Conservation (phyloP, 2,329 filamentous ascomycete species). For the Sarocladium oryzae region DNA sequence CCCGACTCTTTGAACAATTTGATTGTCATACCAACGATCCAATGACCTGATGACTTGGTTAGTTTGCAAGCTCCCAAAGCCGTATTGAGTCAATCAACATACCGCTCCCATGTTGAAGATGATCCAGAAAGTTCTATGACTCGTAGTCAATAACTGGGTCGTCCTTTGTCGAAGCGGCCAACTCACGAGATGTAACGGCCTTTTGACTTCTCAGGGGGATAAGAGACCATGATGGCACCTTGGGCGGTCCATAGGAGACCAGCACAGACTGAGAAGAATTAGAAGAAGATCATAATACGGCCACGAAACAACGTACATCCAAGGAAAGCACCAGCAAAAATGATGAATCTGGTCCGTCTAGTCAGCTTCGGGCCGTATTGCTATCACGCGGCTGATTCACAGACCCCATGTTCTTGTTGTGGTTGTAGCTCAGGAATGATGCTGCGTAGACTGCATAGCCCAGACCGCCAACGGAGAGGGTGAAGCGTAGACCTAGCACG, state of each 20-base stretch:
- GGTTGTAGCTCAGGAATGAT: conserved; percentile 13
- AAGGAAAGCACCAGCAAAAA: conserved; percentile 70
- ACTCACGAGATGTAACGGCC: conserved; percentile 74
- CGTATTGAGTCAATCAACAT: too few species aligned
- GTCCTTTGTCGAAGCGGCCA: not conserved
- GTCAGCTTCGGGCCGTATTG: not conserved
- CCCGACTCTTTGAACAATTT: not conserved
- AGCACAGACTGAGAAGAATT: conserved; percentile 30
- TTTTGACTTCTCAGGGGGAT: conserved; percentile 74
- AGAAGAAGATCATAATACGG: not conserved
- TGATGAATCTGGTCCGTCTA: conserved; percentile 48
- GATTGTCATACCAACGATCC: conserved; percentile 56
- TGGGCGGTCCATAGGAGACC: conserved; percentile 78
- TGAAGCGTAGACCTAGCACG: conserved; percentile 61
- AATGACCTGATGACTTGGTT: conserved; percentile 45
- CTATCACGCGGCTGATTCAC: not conserved
- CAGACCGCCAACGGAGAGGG: conserved; percentile 65
- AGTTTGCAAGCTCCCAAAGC: not conserved
- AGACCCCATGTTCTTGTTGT: conserved; percentile 13
- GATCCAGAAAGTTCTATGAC: conserved; percentile 62
- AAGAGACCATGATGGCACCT: conserved; percentile 84
- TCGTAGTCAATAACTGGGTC: not conserved
- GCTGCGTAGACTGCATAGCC: conserved; percentile 65
- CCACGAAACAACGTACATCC: conserved; percentile 34
- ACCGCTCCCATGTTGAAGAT: conserved; percentile 87